These are phyloP conservation scores for Helicocarpus griseus DNA, from an alignment of 2,329 filamentous ascomycete genomes.

Conservation along the genomic window DNA sequence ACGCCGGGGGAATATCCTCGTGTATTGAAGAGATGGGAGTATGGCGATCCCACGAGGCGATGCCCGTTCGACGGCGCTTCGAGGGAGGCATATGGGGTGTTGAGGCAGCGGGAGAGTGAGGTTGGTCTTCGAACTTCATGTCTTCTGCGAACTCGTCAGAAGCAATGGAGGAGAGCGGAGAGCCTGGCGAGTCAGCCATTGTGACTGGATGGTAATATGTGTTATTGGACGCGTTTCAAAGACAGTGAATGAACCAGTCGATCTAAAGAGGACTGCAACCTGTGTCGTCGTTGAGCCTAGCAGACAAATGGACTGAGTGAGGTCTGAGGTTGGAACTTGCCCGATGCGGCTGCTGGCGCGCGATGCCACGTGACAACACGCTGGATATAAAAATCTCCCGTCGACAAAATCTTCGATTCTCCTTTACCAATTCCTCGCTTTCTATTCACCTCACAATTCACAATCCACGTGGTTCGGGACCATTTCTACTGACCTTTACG, in stretches of 20 bases:
- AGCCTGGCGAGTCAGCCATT: slow-evolving; percentile 49
- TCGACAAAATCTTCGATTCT: neutral
- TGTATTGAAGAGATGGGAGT: slow-evolving; percentile 40
- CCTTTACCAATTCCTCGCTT: too few relatives aligned
- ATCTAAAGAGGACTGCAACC: neutral
- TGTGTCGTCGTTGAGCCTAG: neutral
- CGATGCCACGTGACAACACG: neutral
- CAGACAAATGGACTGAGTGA: neutral
- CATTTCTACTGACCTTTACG: too few relatives aligned
- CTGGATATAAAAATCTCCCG: neutral
- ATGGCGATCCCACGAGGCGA: slow-evolving; percentile 38
- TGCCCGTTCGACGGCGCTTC: slow-evolving; percentile 40
- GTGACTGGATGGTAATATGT: slow-evolving; percentile 3
- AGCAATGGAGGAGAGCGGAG: slow-evolving; percentile 55
- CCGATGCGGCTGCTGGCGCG: neutral
- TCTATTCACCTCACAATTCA: too few relatives aligned
- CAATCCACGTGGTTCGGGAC: too few relatives aligned
- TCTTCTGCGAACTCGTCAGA: slow-evolving; percentile 55
- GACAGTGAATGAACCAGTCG: neutral
- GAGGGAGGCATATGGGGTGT: slow-evolving; percentile 34
- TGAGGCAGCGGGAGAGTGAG: slow-evolving; percentile 28
- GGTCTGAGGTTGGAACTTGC: too few relatives aligned
- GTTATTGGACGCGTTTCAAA: neutral
- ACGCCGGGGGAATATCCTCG: slow-evolving; percentile 34
- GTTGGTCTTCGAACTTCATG: slow-evolving; percentile 42